These are phyloP conservation scores for Cerioporus squamosus DNA, from an alignment of 1,284 basidiomycete species.

Conservation along the genomic window DNA sequence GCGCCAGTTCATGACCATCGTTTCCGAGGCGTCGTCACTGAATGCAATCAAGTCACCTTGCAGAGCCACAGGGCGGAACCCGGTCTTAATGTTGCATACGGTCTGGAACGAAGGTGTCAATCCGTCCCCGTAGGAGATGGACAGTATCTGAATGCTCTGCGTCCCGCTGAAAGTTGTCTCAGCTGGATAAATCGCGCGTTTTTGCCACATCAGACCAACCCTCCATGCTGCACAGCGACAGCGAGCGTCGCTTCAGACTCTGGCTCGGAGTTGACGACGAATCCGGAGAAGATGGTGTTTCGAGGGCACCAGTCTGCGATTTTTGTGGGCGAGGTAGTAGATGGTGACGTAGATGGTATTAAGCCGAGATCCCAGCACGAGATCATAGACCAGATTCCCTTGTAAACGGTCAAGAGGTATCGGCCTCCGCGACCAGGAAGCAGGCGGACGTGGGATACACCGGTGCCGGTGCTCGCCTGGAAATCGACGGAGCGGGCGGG, in stretches of 20 bases:
- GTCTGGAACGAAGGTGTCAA: constrained; percentile 8
- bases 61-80: constrained; percentile 49
- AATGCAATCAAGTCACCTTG: constrained; percentile 54
- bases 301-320: constrained; percentile 55
- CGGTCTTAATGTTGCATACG: constrained; percentile 37
- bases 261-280: constrained; percentile 51
- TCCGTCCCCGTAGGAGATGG: background rate
- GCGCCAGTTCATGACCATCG: constrained; percentile 57
- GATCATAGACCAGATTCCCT: constrained; percentile 60
- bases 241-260: constrained; percentile 51
- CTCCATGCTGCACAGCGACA: constrained; percentile 41
- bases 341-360: background rate
- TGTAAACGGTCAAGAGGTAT: constrained; percentile 56
- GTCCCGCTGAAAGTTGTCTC: constrained; percentile 10
- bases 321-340: constrained; percentile 23
- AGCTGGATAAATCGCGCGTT: background rate
- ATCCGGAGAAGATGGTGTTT: constrained; percentile 52
- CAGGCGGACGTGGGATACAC: constrained; percentile 56
- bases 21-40: constrained; percentile 53
- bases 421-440: constrained; percentile 45
- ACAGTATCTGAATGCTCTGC: constrained; percentile 29
- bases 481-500: constrained; percentile 26
- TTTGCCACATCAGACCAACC: constrained; percentile 17
- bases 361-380: constrained; percentile 51
- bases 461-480: constrained; percentile 39